Base-by-base conservation (phyloP, 2,329 filamentous ascomycete species). In the Magnaporthales sp. region DNA sequence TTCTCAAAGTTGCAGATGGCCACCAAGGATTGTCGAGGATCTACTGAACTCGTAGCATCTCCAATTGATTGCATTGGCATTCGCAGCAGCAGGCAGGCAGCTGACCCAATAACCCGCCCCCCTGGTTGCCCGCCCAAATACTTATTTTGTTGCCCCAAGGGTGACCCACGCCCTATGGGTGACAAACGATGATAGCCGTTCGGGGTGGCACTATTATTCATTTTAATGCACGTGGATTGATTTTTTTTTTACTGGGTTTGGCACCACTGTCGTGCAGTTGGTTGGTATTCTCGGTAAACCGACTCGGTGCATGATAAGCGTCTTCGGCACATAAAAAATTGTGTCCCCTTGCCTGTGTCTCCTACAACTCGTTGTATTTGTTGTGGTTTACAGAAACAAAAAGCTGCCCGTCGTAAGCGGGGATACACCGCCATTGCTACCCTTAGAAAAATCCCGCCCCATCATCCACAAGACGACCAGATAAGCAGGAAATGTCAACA, bases 401-500 rank as follows among this genome's bases (percentile, higher is more conserved):
- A 26, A 27, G 11, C 22, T 5, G 10, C 6, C 11, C 56, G 26
- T 60, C 11, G 3, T 27, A 13, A 60, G 56, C 56, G 56, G 56
- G 26, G 56, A 27, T 26, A 60, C 56, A 60, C 56, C 56, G 56
- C 56, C 56, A 60, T 60, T 29, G 26, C 26, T 29, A 27, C 2
- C 26, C 22, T 2, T n/a, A 19, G 19, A 19, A 11, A 51, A 51
- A 13, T 26, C 24, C 22, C 56, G 56, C 27, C 26, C 56, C 56
- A 27, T 27, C 11, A 13, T 27, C 56, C 26, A 26, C 24, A 15
- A 26, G 19, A 58, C 56, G 56, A 60, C 38, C 26, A 60, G 24
- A 27, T 62, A 54, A 54, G 13, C 2, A 8, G 54, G 31, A 60
- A 19, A 70, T 70, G 69, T 66, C 69, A 3, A 68, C 73, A 26